These are phyloP conservation scores for Dillenia suffruticosa DNA, from an alignment of 164 flowering plant genomes.

Conservation along the genomic window DNA sequence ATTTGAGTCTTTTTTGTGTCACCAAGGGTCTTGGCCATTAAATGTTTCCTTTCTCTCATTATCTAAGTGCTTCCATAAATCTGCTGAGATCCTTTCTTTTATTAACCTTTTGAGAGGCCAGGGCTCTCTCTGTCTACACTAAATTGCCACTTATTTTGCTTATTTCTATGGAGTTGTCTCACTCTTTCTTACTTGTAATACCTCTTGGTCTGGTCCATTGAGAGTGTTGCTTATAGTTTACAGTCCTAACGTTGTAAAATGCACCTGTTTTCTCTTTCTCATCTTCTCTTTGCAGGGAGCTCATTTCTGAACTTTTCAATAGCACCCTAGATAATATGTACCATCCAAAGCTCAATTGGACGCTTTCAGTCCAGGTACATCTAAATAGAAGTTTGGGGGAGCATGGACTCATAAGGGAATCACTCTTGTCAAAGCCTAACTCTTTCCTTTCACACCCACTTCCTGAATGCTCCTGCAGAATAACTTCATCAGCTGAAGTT, in stretches of 20 bases:
- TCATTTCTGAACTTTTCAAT: conserved; percentile 53
- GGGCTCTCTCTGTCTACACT: not conserved
- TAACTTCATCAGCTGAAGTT: conserved; percentile 25
- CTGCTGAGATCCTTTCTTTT: too few relatives aligned
- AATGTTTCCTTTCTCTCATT: too few relatives aligned
- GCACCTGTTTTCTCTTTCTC: not conserved
- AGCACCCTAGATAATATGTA: conserved; percentile 56
- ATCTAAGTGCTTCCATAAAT: too few relatives aligned
- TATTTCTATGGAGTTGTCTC: not conserved
- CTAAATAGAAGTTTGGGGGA: conserved; percentile 70
- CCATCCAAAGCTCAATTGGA: conserved; percentile 77
- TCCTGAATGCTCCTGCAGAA: conserved; percentile 92
- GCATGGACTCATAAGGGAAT: conserved; percentile 66
- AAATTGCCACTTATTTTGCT: not conserved
- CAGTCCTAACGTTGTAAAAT: not conserved
- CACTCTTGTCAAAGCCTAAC: conserved; percentile 47
- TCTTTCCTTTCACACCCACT: conserved; percentile 87
- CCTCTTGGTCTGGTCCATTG: too few relatives aligned
- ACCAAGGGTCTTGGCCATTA: too few relatives aligned
- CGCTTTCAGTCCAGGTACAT: conserved; percentile 63
- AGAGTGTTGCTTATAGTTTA: too few relatives aligned
- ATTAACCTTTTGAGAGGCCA: too few relatives aligned
- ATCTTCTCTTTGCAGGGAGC: conserved; percentile 46
- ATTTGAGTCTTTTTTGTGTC: too few relatives aligned
- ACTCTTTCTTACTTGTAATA: not conserved